Evolutionary conservation across 2,329 filamentous ascomycete genomes (phyloP), one percentile per base, ranked within the genome.

Genomic region (Aspergillus calidoustus): DNA sequence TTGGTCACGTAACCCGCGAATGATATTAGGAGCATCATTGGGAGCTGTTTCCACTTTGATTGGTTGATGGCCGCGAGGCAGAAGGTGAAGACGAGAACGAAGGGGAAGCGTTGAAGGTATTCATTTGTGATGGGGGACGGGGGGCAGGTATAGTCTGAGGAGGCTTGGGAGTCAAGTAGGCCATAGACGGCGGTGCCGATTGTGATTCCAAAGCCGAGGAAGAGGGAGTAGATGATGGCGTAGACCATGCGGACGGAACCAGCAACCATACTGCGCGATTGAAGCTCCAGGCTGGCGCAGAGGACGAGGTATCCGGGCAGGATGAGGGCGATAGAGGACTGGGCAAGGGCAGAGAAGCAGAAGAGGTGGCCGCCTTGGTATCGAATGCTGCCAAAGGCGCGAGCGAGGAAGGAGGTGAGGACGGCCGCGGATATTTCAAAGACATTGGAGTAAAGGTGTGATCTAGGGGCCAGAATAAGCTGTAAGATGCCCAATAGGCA

Each of bases 11-110:
- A 96, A 7, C 92, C 92, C 1, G 86, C 86, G 38, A 93, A 81
- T 0, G 91, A 87, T 69, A 96, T 93, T 65, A 86, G 52, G 2
- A 91, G 78, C 91, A 95, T 95, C 63, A 91, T 83, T 0, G 91
- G 91, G 49, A 89, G 86, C 72, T 95, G 91, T 69, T 86, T 89
- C 86, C 86, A 92, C 76, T 93, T 93, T 60, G 90, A 90, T 67
- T 95, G 91, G 76, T 94, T 93, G 75, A 94, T 89, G 68, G 93
- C 83, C 63, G 90, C 89, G 54, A 94, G 84, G 72, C 89, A 92
- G 53, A 93, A 73, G 19, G 91, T 89, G 73, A 95, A 96, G 7
- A 85, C 77, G 0, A 91, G 86, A 0, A 94, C 92, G 70, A 93
- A 93, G 43, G 89, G 79, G 77, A 93, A 93, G 64, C 84, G 85